phyloP scores from a whole-genome alignment of 345 rosid species.

The Anacardium occidentale region DNA sequence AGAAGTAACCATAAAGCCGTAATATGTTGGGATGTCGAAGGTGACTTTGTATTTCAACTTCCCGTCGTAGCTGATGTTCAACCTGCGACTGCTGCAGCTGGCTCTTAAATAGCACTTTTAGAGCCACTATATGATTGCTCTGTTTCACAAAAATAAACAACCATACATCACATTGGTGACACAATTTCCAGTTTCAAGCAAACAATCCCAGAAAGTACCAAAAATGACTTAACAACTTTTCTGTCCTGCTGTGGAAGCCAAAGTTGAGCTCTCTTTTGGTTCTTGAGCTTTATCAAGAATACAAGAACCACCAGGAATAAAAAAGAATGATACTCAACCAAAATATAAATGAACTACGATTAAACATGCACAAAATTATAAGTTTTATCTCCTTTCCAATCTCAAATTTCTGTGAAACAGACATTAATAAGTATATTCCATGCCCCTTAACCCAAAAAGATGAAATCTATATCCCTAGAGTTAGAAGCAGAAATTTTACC shows the following conservation, averaged over 20 bases:
- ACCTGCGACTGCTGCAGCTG: conserved; percentile 97
- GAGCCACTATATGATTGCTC: conserved; percentile 94
- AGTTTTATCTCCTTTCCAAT: neutral
- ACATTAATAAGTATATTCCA: neutral
- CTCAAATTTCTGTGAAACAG: neutral
- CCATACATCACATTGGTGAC: neutral
- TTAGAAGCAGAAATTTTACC: neutral
- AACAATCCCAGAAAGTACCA: neutral
- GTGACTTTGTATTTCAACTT: conserved; percentile 98
- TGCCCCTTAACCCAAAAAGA: neutral
- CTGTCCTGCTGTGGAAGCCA: neutral
- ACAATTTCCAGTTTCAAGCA: neutral
- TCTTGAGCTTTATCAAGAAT: neutral
- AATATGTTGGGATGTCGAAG: conserved; percentile 86
- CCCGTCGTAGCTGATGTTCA: conserved; percentile 93
- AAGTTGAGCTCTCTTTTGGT: neutral
- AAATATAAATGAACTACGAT: neutral
- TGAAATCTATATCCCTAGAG: neutral
- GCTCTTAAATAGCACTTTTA: conserved; percentile 90
- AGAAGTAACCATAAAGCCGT: conserved; percentile 91
- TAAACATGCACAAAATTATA: neutral
- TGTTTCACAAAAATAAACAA: conserved; percentile 26
- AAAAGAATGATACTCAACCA: neutral
- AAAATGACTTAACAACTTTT: neutral
- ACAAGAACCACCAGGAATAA: neutral